A percentile compares a stretch with the other conserved stretches of the same genome.
Conservation (phyloP, 768 basidiomycete species). For the Leccinum ochraceum region DNA sequence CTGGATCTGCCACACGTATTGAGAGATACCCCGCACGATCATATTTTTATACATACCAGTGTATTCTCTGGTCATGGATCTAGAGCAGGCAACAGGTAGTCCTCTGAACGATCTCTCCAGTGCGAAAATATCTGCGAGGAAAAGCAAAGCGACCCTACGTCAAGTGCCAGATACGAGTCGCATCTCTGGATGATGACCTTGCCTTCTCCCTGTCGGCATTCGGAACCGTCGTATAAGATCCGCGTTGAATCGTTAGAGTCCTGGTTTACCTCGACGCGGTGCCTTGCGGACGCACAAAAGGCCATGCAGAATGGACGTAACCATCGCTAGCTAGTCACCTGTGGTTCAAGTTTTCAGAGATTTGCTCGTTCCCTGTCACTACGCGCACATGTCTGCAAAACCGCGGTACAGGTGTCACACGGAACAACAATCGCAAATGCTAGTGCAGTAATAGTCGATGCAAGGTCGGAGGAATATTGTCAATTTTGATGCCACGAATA, state of each 20-base stretch:
- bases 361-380: slow-evolving; percentile 7
- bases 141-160: not conserved
- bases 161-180: not conserved
- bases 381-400: not conserved
- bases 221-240: not conserved
- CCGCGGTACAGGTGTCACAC: no score
- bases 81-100: not conserved
- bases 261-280: not conserved
- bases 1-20: not conserved
- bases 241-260: not conserved
- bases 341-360: not conserved
- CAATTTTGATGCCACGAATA: no score
- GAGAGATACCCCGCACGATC: not conserved
- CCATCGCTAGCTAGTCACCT: not conserved
- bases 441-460: no score
- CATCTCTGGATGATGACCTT: not conserved
- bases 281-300: not conserved
- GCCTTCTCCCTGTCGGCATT: not conserved
- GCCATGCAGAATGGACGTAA: not conserved
- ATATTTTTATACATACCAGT: not conserved
- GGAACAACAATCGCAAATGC: no score
- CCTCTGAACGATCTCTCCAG: not conserved
- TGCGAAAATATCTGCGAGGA: not conserved
- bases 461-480: no score
- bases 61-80: not conserved